These are phyloP conservation scores for Sporothrix brasiliensis DNA, from an alignment of 2,329 filamentous ascomycete species.

Conservation along the genomic window DNA sequence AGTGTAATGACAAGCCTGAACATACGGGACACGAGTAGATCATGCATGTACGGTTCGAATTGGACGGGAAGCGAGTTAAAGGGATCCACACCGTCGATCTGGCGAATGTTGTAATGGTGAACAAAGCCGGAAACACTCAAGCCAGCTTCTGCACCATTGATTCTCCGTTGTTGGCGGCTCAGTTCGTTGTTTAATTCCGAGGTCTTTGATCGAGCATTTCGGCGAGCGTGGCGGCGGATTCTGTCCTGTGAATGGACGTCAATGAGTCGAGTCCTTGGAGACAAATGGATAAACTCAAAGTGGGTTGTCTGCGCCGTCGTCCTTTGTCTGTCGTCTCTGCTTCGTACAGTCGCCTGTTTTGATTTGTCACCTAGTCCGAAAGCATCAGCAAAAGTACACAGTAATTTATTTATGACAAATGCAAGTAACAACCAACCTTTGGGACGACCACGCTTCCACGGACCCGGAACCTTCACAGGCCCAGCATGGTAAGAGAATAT, in stretches of 20 bases:
- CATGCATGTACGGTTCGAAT: constrained; percentile 31
- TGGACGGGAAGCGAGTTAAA: constrained; percentile 20
- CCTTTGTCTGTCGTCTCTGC: neutral
- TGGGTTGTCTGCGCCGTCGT: neutral
- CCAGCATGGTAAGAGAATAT: constrained; percentile 24
- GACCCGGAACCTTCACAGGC: constrained; percentile 28
- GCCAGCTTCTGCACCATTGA: no score
- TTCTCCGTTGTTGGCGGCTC: no score
- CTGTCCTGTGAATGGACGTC: neutral
- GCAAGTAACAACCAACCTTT: neutral
- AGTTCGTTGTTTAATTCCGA: no score
- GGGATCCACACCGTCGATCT: constrained; percentile 30
- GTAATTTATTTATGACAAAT: neutral
- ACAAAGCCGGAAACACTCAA: constrained; percentile 2
- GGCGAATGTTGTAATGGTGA: constrained; percentile 24
- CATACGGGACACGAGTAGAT: constrained; percentile 28
- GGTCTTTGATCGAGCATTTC: neutral
- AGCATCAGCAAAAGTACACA: neutral
- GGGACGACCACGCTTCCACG: constrained; percentile 30
- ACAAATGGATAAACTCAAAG: constrained; percentile 29
- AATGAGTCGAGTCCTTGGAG: neutral
- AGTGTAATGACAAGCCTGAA: neutral
- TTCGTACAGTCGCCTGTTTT: neutral
- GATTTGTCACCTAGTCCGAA: neutral
- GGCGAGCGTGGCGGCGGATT: constrained; percentile 27